These are phyloP conservation scores for Globisporangium carolinianum DNA, from an alignment of 352 stramenopile species.

Conservation along the genomic window DNA sequence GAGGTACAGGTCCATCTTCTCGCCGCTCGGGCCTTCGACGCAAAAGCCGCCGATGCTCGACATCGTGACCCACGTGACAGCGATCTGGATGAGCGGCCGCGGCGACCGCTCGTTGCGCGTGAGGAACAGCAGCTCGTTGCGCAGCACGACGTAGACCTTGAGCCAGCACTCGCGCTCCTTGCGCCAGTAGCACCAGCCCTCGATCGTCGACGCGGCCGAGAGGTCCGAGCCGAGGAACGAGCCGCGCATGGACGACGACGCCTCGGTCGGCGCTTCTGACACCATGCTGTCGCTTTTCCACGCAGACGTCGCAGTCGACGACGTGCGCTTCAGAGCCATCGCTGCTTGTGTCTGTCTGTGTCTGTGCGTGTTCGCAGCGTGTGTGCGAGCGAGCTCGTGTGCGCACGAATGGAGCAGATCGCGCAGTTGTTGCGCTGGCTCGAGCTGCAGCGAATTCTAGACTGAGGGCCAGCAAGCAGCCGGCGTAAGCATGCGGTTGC, in stretches of 20 bases:
- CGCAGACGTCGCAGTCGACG: background rate
- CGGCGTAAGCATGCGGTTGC: too few relatives aligned
- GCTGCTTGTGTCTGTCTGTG: background rate
- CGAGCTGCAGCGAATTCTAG: background rate
- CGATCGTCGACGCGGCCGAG: slow-evolving; percentile 15
- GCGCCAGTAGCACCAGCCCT: slow-evolving; percentile 79
- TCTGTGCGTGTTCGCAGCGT: background rate
- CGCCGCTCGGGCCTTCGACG: slow-evolving; percentile 39
- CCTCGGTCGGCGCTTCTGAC: slow-evolving; percentile 36
- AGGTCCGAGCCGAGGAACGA: slow-evolving; percentile 27
- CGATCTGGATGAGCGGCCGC: slow-evolving; percentile 35
- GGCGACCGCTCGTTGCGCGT: slow-evolving; percentile 21
- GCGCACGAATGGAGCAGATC: background rate
- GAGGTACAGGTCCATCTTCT: slow-evolving; percentile 70
- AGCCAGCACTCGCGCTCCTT: slow-evolving; percentile 56
- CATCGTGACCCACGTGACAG: slow-evolving; percentile 35
- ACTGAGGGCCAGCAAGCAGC: background rate
- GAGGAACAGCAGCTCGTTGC: slow-evolving; percentile 35
- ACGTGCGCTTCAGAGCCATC: slow-evolving; percentile 23
- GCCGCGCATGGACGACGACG: slow-evolving; percentile 20
- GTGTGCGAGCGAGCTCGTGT: background rate
- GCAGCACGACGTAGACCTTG: slow-evolving; percentile 36
- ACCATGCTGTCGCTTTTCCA: slow-evolving; percentile 26
- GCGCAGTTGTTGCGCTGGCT: too few relatives aligned
- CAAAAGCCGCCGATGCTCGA: slow-evolving; percentile 43